Base-by-base conservation (phyloP, 495 filamentous ascomycete genomes). In the Apodospora peruviana region DNA sequence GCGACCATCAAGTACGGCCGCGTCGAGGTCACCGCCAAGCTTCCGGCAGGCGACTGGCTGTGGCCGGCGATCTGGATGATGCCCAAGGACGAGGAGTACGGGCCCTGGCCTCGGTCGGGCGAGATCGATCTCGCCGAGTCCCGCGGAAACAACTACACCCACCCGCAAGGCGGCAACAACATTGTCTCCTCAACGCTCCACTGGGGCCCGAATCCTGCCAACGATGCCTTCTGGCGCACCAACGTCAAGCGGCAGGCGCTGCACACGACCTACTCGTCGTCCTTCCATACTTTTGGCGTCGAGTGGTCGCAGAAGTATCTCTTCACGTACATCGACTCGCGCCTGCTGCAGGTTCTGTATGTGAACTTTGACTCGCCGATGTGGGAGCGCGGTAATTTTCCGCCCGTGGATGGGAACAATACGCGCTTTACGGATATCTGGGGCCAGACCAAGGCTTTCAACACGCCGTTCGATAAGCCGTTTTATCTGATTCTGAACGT, bases 21-120 rank as follows among this genome's bases (percentile, higher is more conserved):
- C 36, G 75, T 94, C 43, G 86, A 94, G 62, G 88, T 94, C 7
- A 79, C 71, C 3, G 88, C 88, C 20, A 83, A 82, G 56, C 62
- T 91, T 16, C 86, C 88, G 1, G 65, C 67, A 8, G 88, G 88
- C 23, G 87, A 91, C 60, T 94, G 88, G 88, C 73, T 94, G 20
- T 94, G 88, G 88, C 88, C 88, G 19, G 89, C 87, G 34, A 91
- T 94, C 57, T 93, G 88, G 86, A 88, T 94, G 87, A 75, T 94
- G 76, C 88, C 88, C 7, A 79, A 81, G 25, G 70, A 85, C 24
- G 68, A 77, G 29, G 81, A 71, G 4, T 94, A 91, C 62, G 88
- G 88, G 2, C 55, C 74, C 9, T 94, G 88, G 88, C 88, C 88
- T 0, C 64, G 65, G 22, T 89, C 85, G 32, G 88, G 88, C n/a